Base-by-base conservation (phyloP, 1,139 yeast genomes). In the Tardiomyces depauwii region DNA sequence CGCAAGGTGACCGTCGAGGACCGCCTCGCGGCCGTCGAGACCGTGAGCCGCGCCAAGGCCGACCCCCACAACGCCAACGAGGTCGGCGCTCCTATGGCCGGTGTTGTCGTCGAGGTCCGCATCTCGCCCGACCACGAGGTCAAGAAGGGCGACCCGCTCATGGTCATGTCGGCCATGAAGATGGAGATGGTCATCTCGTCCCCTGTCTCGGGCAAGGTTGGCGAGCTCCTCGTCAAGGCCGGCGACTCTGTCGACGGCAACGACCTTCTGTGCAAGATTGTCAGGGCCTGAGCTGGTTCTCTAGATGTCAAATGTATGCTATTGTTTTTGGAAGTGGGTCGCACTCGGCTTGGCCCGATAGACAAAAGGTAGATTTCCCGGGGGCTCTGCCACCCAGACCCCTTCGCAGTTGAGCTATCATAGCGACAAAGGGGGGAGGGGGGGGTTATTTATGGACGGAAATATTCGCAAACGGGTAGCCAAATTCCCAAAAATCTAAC, bases 171-270 rank as follows among this genome's bases (percentile, higher is more conserved):
- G 62, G 98, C 99, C 54, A 93, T 91, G 99, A 93, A 93, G 78
- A 93, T 93, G 98, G 99, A 91, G 73, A 91, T 91, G 97, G 95
- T 91, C 45, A 89, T 91, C 57, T 78, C 89, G 63, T 91, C 99
- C 10, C 95, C 95, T 46, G 82, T 78, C 51, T 74, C 82, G 50
- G 99, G 98, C 63, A 78, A 75, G 62, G 80, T 93, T 51, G 81
- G 83, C 45, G 84, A 82, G 28, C 74, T 91, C 36, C 64, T 74
- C 48, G 82, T 88, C 54, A 82, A 81, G 65, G 94, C 86, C 60
- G 95, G 96, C 57, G 98, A 91, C 62, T 82, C 93, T 44, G 97
- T 93, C 41, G 97, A 88, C 59, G 95, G 95, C 48, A 82, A 82
- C 54, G 98, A 91, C 64, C 74, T 91, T 66, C 72, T 84, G 53